These are phyloP conservation scores for Neurospora sp. DNA, from an alignment of 2,329 filamentous ascomycete genomes.

Conservation along the genomic window DNA sequence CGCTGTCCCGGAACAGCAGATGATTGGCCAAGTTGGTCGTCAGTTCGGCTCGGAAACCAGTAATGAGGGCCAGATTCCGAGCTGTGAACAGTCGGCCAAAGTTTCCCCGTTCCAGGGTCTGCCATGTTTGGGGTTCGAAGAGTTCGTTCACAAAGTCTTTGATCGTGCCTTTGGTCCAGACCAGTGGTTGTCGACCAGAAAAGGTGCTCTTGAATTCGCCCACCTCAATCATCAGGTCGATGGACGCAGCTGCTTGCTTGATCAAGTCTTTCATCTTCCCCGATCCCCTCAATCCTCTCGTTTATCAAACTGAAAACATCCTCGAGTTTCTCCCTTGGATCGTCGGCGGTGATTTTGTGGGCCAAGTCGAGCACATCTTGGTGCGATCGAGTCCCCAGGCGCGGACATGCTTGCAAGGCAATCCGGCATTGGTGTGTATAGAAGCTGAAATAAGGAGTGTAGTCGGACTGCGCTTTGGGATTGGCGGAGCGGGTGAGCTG, in stretches of 20 bases:
- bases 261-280: background rate
- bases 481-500: background rate
- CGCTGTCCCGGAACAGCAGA: slow-evolving; percentile 4
- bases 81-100: slow-evolving; percentile 1
- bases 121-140: background rate
- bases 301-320: background rate
- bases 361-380: background rate
- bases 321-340: background rate
- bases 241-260: background rate
- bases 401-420: background rate
- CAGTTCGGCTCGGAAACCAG: slow-evolving; percentile 3
- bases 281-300: background rate
- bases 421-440: background rate
- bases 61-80: background rate
- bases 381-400: background rate
- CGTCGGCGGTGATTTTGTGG: background rate
- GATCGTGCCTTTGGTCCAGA: background rate
- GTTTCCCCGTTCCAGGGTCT: background rate
- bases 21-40: slow-evolving; percentile 6
- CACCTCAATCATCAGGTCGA: background rate
- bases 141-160: background rate
- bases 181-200: background rate
- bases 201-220: background rate
- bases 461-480: background rate
- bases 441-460: background rate